Evolutionary conservation across 2,329 filamentous ascomycete species (phyloP).

Genomic region (Furcasterigmium sp.): DNA sequence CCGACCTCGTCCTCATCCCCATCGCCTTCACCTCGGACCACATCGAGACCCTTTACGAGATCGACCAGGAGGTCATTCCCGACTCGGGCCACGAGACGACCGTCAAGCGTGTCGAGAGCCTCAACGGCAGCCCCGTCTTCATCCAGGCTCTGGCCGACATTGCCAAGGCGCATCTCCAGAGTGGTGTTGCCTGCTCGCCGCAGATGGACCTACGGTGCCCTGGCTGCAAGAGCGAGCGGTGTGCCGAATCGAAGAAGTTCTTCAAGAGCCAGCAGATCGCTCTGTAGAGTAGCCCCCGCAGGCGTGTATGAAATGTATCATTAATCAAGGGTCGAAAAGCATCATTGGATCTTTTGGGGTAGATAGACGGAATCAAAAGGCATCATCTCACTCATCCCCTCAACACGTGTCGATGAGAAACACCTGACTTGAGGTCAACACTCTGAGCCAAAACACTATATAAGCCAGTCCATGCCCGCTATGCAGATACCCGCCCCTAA

Average conservation of each 20-base stretch:
- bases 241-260: slow-evolving; percentile 70
- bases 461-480: no score
- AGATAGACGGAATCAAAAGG: no score
- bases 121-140: slow-evolving; percentile 89
- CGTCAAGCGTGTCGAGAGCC: slow-evolving; percentile 83
- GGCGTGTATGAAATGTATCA: background rate
- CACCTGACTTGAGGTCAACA: no score
- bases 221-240: slow-evolving; percentile 85
- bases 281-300: background rate
- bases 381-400: no score
- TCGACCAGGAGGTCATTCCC: slow-evolving; percentile 92
- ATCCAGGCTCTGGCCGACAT: slow-evolving; percentile 86
- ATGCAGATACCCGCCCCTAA: slow-evolving; percentile 19
- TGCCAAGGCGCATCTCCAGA: slow-evolving; percentile 72
- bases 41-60: slow-evolving; percentile 92
- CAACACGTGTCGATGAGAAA: no score
- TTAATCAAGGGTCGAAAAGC: background rate
- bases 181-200: slow-evolving; percentile 61
- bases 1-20: slow-evolving; percentile 83
- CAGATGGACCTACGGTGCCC: slow-evolving; percentile 93
- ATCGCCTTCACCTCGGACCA: slow-evolving; percentile 99
- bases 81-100: slow-evolving; percentile 73
- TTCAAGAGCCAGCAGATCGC: slow-evolving; percentile 38
- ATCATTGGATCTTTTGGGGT: no score
- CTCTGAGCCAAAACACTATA: no score